Evolutionary conservation across 352 stramenopile genomes (phyloP).

Genomic region (Discostella stelligera): DNA sequence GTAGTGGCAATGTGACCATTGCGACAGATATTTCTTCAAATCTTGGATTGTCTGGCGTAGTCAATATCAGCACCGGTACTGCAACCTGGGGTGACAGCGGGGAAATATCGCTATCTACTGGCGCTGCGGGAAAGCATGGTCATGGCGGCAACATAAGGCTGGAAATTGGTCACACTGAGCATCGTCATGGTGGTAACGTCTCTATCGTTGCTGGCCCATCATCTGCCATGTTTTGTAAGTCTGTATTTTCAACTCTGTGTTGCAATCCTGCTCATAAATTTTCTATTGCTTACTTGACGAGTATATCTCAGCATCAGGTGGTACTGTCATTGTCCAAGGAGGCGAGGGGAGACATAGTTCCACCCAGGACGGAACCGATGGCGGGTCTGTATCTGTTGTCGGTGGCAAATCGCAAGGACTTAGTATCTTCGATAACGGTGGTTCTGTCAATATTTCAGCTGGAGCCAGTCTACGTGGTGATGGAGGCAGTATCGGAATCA

Average conservation of each 20-base stretch:
- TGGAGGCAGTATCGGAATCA: slow-evolving; percentile 18
- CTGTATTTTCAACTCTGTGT: neutral
- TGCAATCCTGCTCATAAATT: neutral
- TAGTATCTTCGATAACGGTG: slow-evolving; percentile 23
- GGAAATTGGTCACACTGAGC: slow-evolving; percentile 23
- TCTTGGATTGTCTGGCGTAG: slow-evolving; percentile 28
- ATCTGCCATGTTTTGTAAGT: slow-evolving; percentile 28
- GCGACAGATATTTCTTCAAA: slow-evolving; percentile 49
- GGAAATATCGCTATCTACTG: slow-evolving; percentile 49
- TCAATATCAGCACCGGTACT: slow-evolving; percentile 47
- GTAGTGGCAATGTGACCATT: slow-evolving; percentile 54
- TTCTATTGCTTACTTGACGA: neutral
- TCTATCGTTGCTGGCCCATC: slow-evolving; percentile 22
- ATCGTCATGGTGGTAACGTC: slow-evolving; percentile 40
- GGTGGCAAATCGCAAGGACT: slow-evolving; percentile 21
- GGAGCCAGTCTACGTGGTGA: slow-evolving; percentile 16
- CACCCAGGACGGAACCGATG: slow-evolving; percentile 46
- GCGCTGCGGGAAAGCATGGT: slow-evolving; percentile 10
- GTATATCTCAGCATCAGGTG: slow-evolving; percentile 14
- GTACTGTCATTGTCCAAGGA: slow-evolving; percentile 23
- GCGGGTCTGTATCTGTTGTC: slow-evolving; percentile 14
- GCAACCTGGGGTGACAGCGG: slow-evolving; percentile 52
- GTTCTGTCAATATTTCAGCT: slow-evolving; percentile 21
- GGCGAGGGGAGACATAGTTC: slow-evolving; percentile 23
- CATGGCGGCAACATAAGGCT: slow-evolving; percentile 36